A percentile compares a stretch with the other conserved stretches of the same genome.
Conservation (phyloP, 2,329 filamentous ascomycete genomes). For the Didymellaceae sp. region DNA sequence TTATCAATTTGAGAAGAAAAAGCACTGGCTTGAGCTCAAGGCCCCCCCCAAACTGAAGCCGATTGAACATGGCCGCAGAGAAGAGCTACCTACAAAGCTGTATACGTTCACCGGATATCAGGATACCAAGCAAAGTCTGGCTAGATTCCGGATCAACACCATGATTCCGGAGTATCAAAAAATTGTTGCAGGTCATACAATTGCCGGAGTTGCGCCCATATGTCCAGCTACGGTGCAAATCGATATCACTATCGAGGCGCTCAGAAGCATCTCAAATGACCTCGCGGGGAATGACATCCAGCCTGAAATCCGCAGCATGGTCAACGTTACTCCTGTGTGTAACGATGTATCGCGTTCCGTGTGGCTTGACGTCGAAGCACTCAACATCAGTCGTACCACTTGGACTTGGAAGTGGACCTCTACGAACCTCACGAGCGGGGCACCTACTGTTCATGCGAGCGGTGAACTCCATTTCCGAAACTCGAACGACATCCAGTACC, state of each 20-base stretch:
- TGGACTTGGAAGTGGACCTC: constrained; percentile 43
- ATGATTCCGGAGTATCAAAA: constrained; percentile 41
- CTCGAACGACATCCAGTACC: constrained; percentile 18
- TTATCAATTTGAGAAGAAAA: constrained; percentile 34
- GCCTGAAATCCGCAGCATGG: constrained; percentile 12
- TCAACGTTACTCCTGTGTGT: constrained; percentile 23
- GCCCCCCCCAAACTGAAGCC: not conserved
- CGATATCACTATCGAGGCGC: constrained; percentile 42
- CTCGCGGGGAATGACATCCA: not conserved
- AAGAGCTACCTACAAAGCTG: constrained; percentile 26
- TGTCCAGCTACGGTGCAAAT: constrained; percentile 51
- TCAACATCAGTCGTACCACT: constrained; percentile 10
- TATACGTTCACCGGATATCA: constrained; percentile 12
- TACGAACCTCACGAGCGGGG: constrained; percentile 7
- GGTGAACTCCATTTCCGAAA: constrained; percentile 33
- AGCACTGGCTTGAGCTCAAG: constrained; percentile 28
- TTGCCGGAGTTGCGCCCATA: constrained; percentile 49
- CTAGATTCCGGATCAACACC: constrained; percentile 55
- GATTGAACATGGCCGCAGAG: not conserved
- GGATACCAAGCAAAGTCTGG: constrained; percentile 16
- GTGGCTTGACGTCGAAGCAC: constrained; percentile 37
- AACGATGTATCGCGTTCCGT: constrained; percentile 40
- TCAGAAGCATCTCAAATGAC: constrained; percentile 42
- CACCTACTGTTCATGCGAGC: constrained; percentile 27
- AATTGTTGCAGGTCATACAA: constrained; percentile 49